Base-by-base conservation (phyloP, 768 basidiomycete genomes). In the Lepiota brunneoincarnata region DNA sequence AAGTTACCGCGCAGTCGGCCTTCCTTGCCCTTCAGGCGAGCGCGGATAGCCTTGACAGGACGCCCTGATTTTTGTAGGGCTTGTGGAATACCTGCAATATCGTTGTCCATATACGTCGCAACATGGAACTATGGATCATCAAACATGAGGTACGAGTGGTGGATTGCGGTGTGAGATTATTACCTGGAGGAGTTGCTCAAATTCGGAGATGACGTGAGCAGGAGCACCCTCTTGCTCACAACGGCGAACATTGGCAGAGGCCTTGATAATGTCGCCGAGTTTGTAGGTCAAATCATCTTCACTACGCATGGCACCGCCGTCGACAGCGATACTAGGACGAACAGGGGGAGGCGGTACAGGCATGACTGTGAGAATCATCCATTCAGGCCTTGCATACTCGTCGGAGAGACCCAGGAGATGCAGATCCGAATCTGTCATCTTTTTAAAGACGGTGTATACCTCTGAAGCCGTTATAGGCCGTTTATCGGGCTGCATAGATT, bases 41-140 rank as follows among this genome's bases (percentile, higher is more conserved):
- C 94, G 54, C 97, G 93, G 63, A 99, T 98, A 34, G 97, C 95
- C 71, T 99, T 99, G 56, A 99, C 90, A 23, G 97, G 95, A 55
- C 97, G 84, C 26, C 97, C 97, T 38, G 93, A 95, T 71, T 98
- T 98, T 65, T 98, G 97, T 60, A 96, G 73, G 2, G 97, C 94
- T 65, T 98, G 96, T 1, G 97, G 97, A 34, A 98, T 92, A 41
- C 97, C 97, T 31, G 97, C 94, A 54, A 98, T 95, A 65, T 98
- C 95, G 66, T 99, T 99, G 67, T 99, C 97, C 96, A 99, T 99
- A 67, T 98, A 99, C 0, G 97, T 98, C 2, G 97, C 97, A 56
- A 98, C 94, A 65, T 99, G 97, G 68, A 95, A 99, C 93, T 97
- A 60, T 11, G 56, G 40, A 52, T 57, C 55, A 42, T 21, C 36